These are phyloP conservation scores for Corynascus novoguineensis DNA, from an alignment of 495 filamentous ascomycete genomes.

Conservation along the genomic window DNA sequence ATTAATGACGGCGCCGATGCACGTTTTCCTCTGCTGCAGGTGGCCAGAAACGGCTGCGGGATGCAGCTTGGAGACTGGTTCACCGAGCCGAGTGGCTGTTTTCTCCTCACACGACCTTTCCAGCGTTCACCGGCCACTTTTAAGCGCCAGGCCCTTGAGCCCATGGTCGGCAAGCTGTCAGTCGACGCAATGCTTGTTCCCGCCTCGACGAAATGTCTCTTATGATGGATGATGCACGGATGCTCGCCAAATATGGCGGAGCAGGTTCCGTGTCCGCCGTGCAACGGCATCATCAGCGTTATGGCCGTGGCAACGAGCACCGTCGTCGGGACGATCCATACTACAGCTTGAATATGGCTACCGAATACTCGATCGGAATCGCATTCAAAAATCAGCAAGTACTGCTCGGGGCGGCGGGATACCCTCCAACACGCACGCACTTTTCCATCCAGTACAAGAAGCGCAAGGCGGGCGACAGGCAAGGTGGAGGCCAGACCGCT, in stretches of 20 bases:
- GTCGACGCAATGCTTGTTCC: neutral
- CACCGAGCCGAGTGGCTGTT: constrained; percentile 21
- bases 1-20: constrained; percentile 18
- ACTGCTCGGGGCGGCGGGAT: neutral
- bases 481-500: constrained; percentile 19
- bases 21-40: constrained; percentile 28
- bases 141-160: neutral
- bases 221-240: too few species aligned
- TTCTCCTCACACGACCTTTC: constrained; percentile 16
- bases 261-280: constrained; percentile 24
- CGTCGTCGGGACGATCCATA: too few species aligned
- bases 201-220: constrained; percentile 7
- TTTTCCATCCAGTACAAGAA: too few species aligned
- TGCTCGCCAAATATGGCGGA: neutral
- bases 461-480: neutral
- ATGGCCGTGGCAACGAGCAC: neutral
- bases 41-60: constrained; percentile 23
- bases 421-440: neutral
- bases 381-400: neutral
- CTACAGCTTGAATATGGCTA: constrained; percentile 8
- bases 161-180: neutral
- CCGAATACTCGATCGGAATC: neutral
- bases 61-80: constrained; percentile 24
- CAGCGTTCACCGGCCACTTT: constrained; percentile 16
- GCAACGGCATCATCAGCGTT: constrained; percentile 19